Evolutionary conservation across 2,329 filamentous ascomycete genomes (phyloP), one percentile per base, ranked within the genome.

Genomic region (Ophiognomonia clavigignenti-juglandacearum): DNA sequence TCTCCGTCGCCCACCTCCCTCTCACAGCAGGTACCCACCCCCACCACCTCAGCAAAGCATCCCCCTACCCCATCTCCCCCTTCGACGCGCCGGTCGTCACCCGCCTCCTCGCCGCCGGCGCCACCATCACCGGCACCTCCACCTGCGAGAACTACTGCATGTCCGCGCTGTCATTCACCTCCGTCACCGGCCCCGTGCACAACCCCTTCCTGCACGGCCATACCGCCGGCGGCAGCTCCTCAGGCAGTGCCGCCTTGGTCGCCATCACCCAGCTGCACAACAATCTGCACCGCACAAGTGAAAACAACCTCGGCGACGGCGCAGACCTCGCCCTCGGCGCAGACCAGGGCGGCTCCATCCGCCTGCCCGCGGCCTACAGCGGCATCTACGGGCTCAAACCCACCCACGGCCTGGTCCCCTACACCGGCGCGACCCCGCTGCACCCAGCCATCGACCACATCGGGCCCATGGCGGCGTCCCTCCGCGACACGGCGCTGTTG

Each of bases 321-420:
- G 56, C 59, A 2, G 63, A 64, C 23, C 47, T 68, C 4, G 66
- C 65, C 4, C 61, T 67, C 23, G 67, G 67, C 14, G 64, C 61
- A 18, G 66, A 69, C 43, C 66, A 69, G 44, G 66, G 60, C 11
- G 66, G 65, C 6, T 66, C 63, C 4, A 63, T 69, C 8, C 58
- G 66, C 10, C 50, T 66, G 52, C 68, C 68, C 1, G 62, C 68
- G 2, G 59, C 66, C 0, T 69, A 66, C 51, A 64, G 59, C 23
- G 68, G 69, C 2, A 57, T 70, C 24, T 71, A 70, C 42, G 69
- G 68, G 4, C 57, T 71, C 5, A 77, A 77, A 49, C 67, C 72
- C 1, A 75, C 72, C 0, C 66, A 69, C 56, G 72, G 73, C 0
- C 58, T 77, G 2, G 64, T 77, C 2, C 73, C 73, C 0, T 76